Evolutionary conservation across 495 filamentous ascomycete genomes (phyloP).

Genomic region (Aspergillus steynii): DNA sequence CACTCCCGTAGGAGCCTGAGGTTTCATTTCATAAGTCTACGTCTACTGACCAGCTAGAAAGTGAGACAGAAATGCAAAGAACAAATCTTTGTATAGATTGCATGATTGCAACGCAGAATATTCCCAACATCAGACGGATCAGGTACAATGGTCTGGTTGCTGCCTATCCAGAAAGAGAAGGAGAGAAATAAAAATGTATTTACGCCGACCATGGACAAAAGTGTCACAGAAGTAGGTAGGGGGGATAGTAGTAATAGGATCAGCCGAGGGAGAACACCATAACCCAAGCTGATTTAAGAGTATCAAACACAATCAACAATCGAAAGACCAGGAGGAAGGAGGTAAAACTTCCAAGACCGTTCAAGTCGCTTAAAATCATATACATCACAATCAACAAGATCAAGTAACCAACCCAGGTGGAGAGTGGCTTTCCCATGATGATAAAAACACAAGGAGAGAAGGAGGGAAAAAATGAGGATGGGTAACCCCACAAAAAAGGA

Average conservation of each 20-base stretch:
- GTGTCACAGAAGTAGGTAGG: background rate
- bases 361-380: conserved; percentile 20
- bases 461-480: conserved; percentile 5
- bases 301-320: conserved; percentile 16
- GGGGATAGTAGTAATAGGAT: background rate
- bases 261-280: background rate
- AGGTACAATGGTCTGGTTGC: too few species aligned
- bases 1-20: too few species aligned
- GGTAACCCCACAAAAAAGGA: background rate
- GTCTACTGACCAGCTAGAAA: too few species aligned
- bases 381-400: conserved; percentile 14
- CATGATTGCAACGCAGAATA: too few species aligned
- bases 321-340: background rate
- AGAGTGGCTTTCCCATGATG: background rate
- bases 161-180: background rate
- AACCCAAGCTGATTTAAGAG: conserved; percentile 12
- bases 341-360: background rate
- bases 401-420: background rate
- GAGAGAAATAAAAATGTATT: conserved; percentile 5
- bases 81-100: too few species aligned
- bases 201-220: conserved; percentile 15
- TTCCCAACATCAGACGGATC: too few species aligned
- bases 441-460: conserved; percentile 8
- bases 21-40: too few species aligned
- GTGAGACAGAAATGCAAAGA: too few species aligned